phyloP scores from a whole-genome alignment of 1,139 yeast genomes.

The Yamadazyma songkhlaensis region DNA sequence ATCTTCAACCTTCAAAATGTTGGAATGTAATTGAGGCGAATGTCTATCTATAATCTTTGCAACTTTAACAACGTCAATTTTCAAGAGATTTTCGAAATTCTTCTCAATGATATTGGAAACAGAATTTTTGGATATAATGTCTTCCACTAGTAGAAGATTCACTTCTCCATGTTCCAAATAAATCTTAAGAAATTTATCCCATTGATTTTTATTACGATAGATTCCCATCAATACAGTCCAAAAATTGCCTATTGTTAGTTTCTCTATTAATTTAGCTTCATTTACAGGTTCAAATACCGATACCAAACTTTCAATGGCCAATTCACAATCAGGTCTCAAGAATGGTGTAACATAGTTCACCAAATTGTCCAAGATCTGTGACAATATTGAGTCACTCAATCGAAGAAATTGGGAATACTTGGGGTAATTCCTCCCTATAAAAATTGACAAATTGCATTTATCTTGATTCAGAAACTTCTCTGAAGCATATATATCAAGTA shows the following conservation, averaged over 20 bases:
- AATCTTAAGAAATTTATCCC: slow-evolving; percentile 44
- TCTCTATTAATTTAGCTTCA: slow-evolving; percentile 43
- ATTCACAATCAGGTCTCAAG: slow-evolving; percentile 60
- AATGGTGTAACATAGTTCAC: slow-evolving; percentile 42
- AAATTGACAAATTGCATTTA: slow-evolving; percentile 52
- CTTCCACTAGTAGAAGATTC: slow-evolving; percentile 28
- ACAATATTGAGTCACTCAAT: slow-evolving; percentile 57
- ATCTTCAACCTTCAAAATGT: slow-evolving; percentile 29
- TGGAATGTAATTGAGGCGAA: slow-evolving; percentile 36
- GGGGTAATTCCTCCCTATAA: slow-evolving; percentile 72
- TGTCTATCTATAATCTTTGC: slow-evolving; percentile 33
- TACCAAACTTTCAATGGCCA: slow-evolving; percentile 67
- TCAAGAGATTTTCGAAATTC: slow-evolving; percentile 37
- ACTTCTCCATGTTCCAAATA: slow-evolving; percentile 24
- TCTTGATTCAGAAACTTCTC: slow-evolving; percentile 34
- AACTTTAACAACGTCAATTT: slow-evolving; percentile 33
- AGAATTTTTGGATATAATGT: slow-evolving; percentile 31
- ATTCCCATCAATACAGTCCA: slow-evolving; percentile 56
- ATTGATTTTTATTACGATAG: slow-evolving; percentile 52
- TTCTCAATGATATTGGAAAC: slow-evolving; percentile 30
- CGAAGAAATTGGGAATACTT: slow-evolving; percentile 77
- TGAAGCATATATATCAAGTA: slow-evolving; percentile 50
- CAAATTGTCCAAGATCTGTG: slow-evolving; percentile 46
- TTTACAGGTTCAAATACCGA: slow-evolving; percentile 60
- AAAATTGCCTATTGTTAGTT: slow-evolving; percentile 52